Conservation (phyloP, 495 filamentous ascomycete genomes). For the Lindgomyces ingoldianus region DNA sequence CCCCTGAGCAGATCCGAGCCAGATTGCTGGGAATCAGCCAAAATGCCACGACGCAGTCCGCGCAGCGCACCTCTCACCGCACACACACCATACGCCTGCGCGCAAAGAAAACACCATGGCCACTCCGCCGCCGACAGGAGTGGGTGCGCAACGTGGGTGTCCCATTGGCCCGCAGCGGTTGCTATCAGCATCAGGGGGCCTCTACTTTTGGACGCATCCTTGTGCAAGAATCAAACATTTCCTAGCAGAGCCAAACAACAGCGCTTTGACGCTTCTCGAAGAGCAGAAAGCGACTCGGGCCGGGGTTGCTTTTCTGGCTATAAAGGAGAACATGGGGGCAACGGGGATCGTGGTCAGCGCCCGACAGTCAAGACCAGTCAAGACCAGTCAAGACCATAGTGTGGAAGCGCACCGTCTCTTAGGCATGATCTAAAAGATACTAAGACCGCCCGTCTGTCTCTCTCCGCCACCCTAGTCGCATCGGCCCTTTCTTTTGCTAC, state of each 20-base stretch:
- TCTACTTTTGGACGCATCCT: conserved; percentile 2
- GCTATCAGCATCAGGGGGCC: conserved; percentile 19
- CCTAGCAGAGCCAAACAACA: conserved; percentile 1
- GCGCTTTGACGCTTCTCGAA: conserved; percentile 22
- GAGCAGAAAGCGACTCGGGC: background rate
- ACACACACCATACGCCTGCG: conserved; percentile 3
- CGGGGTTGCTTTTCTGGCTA: conserved; percentile 30
- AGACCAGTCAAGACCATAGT: conserved; percentile 6
- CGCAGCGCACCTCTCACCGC: background rate
- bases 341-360: conserved; percentile 4
- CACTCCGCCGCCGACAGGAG: background rate
- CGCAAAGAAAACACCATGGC: background rate
- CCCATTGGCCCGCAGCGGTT: conserved; percentile 18
- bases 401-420: background rate
- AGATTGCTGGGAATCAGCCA: conserved; percentile 15
- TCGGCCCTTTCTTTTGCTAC: background rate
- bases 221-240: conserved; percentile 24
- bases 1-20: conserved; percentile 32
- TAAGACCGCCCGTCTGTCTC: conserved; percentile 10
- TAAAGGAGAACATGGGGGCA: conserved; percentile 13
- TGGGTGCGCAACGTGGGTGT: conserved; percentile 13
- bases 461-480: background rate
- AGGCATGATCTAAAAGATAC: conserved; percentile 8
- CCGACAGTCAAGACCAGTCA: conserved; percentile 13
- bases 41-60: background rate